Percentiles rank a stretch among this genome's conserved stretches.
Conservation (phyloP, 805 yeast species). For the Priceomyces carsonii region DNA sequence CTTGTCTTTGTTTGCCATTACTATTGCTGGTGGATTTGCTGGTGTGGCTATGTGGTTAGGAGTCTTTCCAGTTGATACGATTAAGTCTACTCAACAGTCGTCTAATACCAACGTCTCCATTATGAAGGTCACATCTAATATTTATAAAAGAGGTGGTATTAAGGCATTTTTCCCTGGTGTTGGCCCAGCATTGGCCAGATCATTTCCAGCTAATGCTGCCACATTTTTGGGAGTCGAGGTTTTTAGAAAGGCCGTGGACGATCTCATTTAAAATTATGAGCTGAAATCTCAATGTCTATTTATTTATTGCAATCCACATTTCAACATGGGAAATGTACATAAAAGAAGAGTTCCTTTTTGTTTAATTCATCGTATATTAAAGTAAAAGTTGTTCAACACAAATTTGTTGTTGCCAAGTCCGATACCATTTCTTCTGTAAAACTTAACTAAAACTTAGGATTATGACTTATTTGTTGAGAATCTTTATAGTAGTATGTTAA, state of each 20-base stretch:
- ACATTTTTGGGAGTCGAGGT: conserved; percentile 94
- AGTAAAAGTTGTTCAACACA: no score
- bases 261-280: conserved; percentile 25
- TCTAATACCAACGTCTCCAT: conserved; percentile 57
- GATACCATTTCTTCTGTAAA: no score
- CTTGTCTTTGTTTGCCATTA: conserved; percentile 70
- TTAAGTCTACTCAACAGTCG: conserved; percentile 80
- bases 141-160: conserved; percentile 76
- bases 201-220: conserved; percentile 99
- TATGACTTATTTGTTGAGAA: no score
- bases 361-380: no score
- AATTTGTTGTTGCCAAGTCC: no score
- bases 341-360: no score
- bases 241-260: conserved; percentile 50
- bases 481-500: no score
- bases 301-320: no score
- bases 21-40: conserved; percentile 92
- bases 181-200: conserved; percentile 91
- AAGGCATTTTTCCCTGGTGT: conserved; percentile 96
- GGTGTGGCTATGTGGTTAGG: conserved; percentile 97
- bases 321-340: no score
- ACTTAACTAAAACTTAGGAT: no score
- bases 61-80: conserved; percentile 94
- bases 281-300: no score
- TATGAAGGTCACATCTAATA: conserved; percentile 61